These are phyloP conservation scores for Coccomyxa sp. DNA, from an alignment of 139 green algal species.

Conservation along the genomic window DNA sequence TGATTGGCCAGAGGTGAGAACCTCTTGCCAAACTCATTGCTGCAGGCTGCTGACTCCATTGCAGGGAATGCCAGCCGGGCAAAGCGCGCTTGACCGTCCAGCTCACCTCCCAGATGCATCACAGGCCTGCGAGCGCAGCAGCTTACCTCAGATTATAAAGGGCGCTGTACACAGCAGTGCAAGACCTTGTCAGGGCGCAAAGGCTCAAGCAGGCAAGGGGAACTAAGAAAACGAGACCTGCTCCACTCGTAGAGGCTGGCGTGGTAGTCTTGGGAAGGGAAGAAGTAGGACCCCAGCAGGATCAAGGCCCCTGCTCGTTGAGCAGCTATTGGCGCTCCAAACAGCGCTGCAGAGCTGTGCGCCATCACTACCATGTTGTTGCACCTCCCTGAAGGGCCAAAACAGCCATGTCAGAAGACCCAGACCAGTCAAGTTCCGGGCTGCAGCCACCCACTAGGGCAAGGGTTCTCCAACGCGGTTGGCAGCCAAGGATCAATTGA, in stretches of 20 bases:
- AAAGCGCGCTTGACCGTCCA: conserved; percentile 2
- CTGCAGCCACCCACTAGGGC: too few species aligned
- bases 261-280: not conserved
- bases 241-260: not conserved
- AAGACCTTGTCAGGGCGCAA: not conserved
- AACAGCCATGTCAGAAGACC: too few species aligned
- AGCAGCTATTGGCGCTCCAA: not conserved
- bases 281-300: conserved; percentile 1
- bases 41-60: not conserved
- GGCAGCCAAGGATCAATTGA: too few species aligned
- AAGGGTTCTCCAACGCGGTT: too few species aligned
- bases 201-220: not conserved
- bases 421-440: too few species aligned
- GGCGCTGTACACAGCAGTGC: not conserved
- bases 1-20: too few species aligned
- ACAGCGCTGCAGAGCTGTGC: conserved; percentile 2
- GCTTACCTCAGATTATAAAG: not conserved
- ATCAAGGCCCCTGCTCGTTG: not conserved
- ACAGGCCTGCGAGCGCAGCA: not conserved
- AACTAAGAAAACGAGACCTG: not conserved
- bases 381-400: not conserved
- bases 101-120: not conserved
- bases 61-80: not conserved
- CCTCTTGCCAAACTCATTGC: not conserved
- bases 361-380: not conserved